Conservation (phyloP, 2,329 filamentous ascomycete genomes). For the Fusarium mexicanum region DNA sequence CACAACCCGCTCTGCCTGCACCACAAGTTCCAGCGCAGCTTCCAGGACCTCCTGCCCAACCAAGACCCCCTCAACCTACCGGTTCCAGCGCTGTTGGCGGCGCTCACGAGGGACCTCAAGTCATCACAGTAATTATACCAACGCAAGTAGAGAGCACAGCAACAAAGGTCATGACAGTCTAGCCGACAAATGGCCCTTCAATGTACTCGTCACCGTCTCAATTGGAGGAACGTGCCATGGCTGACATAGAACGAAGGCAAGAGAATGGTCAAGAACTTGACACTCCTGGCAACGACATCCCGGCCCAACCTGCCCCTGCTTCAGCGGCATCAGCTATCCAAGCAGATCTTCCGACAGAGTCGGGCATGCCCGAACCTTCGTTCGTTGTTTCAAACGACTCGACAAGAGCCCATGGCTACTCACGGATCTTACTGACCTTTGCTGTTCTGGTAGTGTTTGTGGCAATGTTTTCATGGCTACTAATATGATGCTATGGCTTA, state of each 20-base stretch:
- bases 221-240: background rate
- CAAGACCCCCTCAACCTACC: background rate
- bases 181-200: constrained; percentile 18
- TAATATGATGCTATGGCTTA: background rate
- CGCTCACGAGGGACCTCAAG: constrained; percentile 5
- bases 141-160: constrained; percentile 28
- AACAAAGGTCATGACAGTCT: constrained; percentile 31
- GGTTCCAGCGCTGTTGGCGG: background rate
- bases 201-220: background rate
- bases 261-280: background rate
- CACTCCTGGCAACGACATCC: background rate
- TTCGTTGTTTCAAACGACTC: constrained; percentile 5
- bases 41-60: background rate
- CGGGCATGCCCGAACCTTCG: background rate
- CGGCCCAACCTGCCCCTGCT: background rate
- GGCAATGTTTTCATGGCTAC: background rate
- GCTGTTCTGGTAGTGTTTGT: background rate
- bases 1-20: background rate
- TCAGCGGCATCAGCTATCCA: background rate
- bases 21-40: background rate
- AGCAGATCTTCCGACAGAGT: background rate
- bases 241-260: background rate
- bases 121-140: constrained; percentile 41
- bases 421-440: background rate
- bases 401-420: background rate